phyloP scores from a whole-genome alignment of 2,329 filamentous ascomycete genomes.

The Furcasterigmium sp. region DNA sequence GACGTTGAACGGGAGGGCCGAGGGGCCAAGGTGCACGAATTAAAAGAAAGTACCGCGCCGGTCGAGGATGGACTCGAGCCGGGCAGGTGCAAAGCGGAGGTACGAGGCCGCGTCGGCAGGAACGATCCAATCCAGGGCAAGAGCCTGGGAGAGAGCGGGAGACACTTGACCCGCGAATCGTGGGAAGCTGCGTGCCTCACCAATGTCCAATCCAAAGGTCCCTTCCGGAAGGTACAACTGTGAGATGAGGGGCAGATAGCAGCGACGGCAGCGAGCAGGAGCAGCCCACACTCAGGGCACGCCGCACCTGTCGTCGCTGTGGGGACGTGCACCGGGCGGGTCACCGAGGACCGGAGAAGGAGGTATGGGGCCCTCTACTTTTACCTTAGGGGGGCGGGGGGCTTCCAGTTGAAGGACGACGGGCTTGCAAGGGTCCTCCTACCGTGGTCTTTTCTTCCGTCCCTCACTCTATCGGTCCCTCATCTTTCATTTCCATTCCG shows the following conservation, averaged over 20 bases:
- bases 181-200: no score
- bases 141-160: neutral
- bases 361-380: neutral
- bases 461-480: no score
- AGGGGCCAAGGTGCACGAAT: slow-evolving; percentile 11
- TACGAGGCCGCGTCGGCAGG: neutral
- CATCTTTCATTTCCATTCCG: no score
- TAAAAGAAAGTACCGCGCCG: slow-evolving; percentile 9
- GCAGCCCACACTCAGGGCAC: no score
- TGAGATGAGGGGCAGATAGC: neutral
- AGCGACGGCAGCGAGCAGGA: neutral
- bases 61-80: slow-evolving; percentile 4
- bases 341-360: slow-evolving; percentile 13
- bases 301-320: no score
- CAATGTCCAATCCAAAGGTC: neutral
- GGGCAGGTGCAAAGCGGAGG: neutral
- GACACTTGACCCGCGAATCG: no score
- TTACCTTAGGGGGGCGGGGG: no score
- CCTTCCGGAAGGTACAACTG: neutral
- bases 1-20: slow-evolving; percentile 11
- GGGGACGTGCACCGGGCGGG: slow-evolving; percentile 2
- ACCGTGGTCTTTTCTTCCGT: no score
- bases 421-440: no score
- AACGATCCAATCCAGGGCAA: neutral
- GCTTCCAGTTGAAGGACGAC: no score